phyloP scores from a whole-genome alignment of 352 stramenopile genomes.

The Thraustochytrium sp. region DNA sequence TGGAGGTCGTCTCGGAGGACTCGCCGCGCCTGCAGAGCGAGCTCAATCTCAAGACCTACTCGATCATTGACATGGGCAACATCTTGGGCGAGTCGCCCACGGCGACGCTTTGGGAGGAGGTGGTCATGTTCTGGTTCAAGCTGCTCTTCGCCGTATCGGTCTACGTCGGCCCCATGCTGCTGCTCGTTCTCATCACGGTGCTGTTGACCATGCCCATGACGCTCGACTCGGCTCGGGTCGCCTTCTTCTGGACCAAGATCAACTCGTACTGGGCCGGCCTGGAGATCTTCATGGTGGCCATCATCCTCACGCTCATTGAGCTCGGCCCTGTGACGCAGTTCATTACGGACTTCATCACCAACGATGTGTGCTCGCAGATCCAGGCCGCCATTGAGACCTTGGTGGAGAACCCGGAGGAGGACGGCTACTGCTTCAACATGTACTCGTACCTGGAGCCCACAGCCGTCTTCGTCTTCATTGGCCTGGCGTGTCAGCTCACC shows the following conservation, averaged over 20 bases:
- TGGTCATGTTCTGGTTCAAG: constrained; percentile 31
- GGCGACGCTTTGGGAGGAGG: not conserved
- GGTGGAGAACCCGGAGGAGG: not conserved
- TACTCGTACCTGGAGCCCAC: not conserved
- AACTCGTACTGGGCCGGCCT: constrained; percentile 2
- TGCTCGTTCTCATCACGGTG: not conserved
- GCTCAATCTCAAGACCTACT: constrained; percentile 19
- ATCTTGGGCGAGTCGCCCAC: not conserved
- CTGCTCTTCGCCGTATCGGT: not conserved
- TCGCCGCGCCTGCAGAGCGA: not conserved
- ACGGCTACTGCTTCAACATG: constrained; percentile 10
- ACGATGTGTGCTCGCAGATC: constrained; percentile 5
- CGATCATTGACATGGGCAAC: not conserved
- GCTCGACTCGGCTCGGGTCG: not conserved
- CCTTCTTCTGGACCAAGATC: constrained; percentile 43
- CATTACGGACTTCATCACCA: constrained; percentile 38
- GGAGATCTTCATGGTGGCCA: not conserved
- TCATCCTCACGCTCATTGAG: constrained; percentile 12
- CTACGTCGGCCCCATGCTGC: not conserved
- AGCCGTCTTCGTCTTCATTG: not conserved
- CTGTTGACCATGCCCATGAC: not conserved
- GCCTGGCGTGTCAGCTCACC: not conserved
- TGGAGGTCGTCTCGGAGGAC: not conserved
- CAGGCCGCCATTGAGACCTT: not conserved
- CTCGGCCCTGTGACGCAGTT: not conserved